A percentile compares a stretch with the other conserved stretches of the same genome.
Evolutionary conservation across 2,329 filamentous ascomycete species (phyloP).

Genomic region (Pyrenophora graminea): DNA sequence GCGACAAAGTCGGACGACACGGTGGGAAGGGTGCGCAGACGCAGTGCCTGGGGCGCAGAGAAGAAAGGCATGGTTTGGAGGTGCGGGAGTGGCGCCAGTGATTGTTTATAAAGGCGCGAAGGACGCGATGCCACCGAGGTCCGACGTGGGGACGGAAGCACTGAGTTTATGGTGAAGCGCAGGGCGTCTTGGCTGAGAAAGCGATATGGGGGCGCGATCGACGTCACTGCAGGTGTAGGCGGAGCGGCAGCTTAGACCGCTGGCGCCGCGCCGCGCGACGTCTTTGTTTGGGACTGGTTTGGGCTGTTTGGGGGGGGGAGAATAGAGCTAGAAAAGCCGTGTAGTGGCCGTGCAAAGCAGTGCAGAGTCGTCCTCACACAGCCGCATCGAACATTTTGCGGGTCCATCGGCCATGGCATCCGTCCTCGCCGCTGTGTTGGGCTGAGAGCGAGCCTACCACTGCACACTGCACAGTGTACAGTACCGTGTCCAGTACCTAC

Average conservation of each 20-base stretch:
- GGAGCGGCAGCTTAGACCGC: conserved; percentile 6
- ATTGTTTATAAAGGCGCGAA: conserved; percentile 10
- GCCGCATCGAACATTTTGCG: background rate
- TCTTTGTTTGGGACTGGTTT: background rate
- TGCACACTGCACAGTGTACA: too few species aligned
- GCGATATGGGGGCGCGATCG: conserved; percentile 10
- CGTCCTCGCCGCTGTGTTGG: background rate
- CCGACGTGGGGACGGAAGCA: conserved; percentile 11
- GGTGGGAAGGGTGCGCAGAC: conserved; percentile 38
- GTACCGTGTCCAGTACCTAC: too few species aligned
- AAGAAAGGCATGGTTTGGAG: conserved; percentile 36
- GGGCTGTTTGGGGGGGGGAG: background rate
- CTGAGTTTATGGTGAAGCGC: conserved; percentile 26
- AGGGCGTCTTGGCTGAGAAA: conserved; percentile 16
- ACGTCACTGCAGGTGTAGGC: conserved; percentile 15
- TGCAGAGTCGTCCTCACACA: background rate
- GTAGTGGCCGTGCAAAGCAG: too few species aligned
- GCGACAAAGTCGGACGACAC: conserved; percentile 33
- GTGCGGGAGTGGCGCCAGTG: background rate
- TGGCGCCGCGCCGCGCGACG: background rate
- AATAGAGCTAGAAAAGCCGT: background rate
- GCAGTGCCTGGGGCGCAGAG: conserved; percentile 39
- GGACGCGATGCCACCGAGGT: conserved; percentile 1
- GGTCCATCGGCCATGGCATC: background rate
- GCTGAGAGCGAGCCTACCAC: background rate